Percentiles rank a stretch among this genome's conserved stretches.
These are phyloP conservation scores for Cytospora mali DNA, from an alignment of 2,329 filamentous ascomycete genomes.

Conservation along the genomic window DNA sequence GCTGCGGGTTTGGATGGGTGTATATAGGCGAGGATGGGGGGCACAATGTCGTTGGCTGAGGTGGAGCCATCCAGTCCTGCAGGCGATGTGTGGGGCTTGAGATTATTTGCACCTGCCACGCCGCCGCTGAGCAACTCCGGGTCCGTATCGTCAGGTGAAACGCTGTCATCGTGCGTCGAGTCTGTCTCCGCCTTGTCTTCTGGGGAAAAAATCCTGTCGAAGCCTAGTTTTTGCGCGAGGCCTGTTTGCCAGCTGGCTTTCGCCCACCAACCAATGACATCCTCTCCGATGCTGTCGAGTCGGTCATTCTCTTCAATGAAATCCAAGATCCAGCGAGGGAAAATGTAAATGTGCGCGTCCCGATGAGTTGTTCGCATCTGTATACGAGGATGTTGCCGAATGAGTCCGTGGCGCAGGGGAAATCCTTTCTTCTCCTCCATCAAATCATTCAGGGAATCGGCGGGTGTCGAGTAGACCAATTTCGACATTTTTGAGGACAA, in stretches of 20 bases:
- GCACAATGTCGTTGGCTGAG: constrained; percentile 47
- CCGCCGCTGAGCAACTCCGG: constrained; percentile 8
- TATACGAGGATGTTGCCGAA: constrained; percentile 73
- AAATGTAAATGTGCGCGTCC: constrained; percentile 92
- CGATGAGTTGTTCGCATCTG: constrained; percentile 82
- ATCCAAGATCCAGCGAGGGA: constrained; percentile 88
- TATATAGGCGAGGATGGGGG: constrained; percentile 80
- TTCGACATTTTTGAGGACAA: constrained; percentile 72
- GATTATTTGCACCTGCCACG: neutral
- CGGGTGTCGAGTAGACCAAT: constrained; percentile 83
- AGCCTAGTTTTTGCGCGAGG: constrained; percentile 74
- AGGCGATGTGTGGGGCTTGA: constrained; percentile 4
- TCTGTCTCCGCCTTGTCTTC: constrained; percentile 38
- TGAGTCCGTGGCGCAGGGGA: constrained; percentile 73
- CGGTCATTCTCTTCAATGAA: constrained; percentile 78
- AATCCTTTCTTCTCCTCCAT: constrained; percentile 74
- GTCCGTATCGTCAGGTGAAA: constrained; percentile 32
- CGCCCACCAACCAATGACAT: constrained; percentile 93
- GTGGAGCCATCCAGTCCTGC: constrained; percentile 4
- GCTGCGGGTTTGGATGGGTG: constrained; percentile 61
- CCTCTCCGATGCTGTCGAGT: constrained; percentile 87
- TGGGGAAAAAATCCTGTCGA: constrained; percentile 65
- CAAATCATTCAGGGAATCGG: constrained; percentile 83
- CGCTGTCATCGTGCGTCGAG: constrained; percentile 35
- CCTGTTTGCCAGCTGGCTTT: constrained; percentile 90